These are phyloP conservation scores for Septoria linicola DNA, from an alignment of 2,329 filamentous ascomycete species.

Conservation along the genomic window DNA sequence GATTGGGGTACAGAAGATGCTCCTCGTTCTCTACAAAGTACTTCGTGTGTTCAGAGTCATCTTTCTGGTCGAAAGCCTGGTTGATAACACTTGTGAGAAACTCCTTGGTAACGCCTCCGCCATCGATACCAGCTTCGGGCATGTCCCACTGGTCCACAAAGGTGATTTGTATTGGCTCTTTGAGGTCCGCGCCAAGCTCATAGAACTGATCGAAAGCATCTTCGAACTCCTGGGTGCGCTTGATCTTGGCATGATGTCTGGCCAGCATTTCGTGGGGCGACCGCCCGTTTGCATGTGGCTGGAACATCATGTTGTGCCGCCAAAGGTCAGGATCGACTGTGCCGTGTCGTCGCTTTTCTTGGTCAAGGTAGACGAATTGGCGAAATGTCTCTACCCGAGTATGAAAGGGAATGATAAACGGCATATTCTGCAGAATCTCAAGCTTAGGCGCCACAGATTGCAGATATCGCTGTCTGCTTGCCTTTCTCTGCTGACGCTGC, in stretches of 20 bases:
- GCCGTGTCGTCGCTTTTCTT: conserved; percentile 66
- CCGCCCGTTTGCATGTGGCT: conserved; percentile 29
- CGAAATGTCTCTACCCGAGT: conserved; percentile 90
- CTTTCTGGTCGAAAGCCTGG: conserved; percentile 71
- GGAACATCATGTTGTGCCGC: conserved; percentile 54
- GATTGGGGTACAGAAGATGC: conserved; percentile 86
- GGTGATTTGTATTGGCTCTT: conserved; percentile 94
- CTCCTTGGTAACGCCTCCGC: conserved; percentile 95
- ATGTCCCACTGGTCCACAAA: conserved; percentile 90
- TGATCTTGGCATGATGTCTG: conserved; percentile 71
- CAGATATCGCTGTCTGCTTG: conserved; percentile 67
- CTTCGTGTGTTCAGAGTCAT: conserved; percentile 24
- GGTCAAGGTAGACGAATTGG: conserved; percentile 85
- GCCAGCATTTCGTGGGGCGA: conserved; percentile 50
- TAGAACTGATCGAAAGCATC: conserved; percentile 87
- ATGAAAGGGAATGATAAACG: conserved; percentile 91
- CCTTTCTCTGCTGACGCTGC: conserved; percentile 63
- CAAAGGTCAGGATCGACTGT: conserved; percentile 71
- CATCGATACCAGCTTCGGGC: conserved; percentile 90
- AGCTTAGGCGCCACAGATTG: conserved; percentile 80
- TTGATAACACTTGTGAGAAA: conserved; percentile 86
- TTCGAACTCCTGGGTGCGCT: conserved; percentile 74
- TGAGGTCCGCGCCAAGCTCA: conserved; percentile 73
- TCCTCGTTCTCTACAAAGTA: conserved; percentile 83
- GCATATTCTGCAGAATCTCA: conserved; percentile 92